Conservation (phyloP, 129 eudicot species). For the Daucus carota region DH1_v3.0 NC_030386.2:29073001-29073500, state of each 20-base stretch:
- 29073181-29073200: slow-evolving; percentile 36
- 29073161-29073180: slow-evolving; percentile 39
- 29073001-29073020: slow-evolving; percentile 31
- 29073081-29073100: slow-evolving; percentile 58
- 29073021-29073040: slow-evolving; percentile 38
- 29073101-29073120: slow-evolving; percentile 52
- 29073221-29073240: slow-evolving; percentile 31
- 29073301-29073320: slow-evolving; percentile 46
- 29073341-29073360: slow-evolving; percentile 43
- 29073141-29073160: slow-evolving; percentile 23
- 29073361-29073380: slow-evolving; percentile 32
- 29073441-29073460: slow-evolving; percentile 45
- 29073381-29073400: slow-evolving; percentile 18
- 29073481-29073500: slow-evolving; percentile 27
- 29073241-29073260: slow-evolving; percentile 46
- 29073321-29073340: slow-evolving; percentile 30
- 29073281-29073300: neutral
- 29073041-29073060: slow-evolving; percentile 30
- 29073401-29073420: slow-evolving; percentile 36
- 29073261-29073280: slow-evolving; percentile 36
- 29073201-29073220: slow-evolving; percentile 20
- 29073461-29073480: slow-evolving; percentile 15
- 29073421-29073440: slow-evolving; percentile 46
- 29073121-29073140: slow-evolving; percentile 48
- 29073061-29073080: slow-evolving; percentile 37